Evolutionary conservation across 2,329 filamentous ascomycete species (phyloP), one percentile per base, ranked within the genome.

Genomic region (Colletotrichum endophyticum): DNA sequence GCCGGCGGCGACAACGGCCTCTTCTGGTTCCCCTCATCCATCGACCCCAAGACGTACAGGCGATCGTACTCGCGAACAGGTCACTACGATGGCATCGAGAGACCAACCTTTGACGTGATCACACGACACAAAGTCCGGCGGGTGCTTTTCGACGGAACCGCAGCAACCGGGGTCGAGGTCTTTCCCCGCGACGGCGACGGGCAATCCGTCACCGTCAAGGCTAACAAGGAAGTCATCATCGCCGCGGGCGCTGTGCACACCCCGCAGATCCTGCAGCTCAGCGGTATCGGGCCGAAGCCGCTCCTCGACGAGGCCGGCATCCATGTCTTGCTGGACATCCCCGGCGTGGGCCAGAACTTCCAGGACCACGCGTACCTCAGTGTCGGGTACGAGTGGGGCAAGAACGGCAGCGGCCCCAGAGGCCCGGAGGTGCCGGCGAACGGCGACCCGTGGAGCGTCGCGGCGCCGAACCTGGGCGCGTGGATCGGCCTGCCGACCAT

Each of bases 281-380:
- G 86, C 62, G 87, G 87, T 15, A 84, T 89, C 22, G 87, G 88
- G 0, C 81, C 84, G 6, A 79, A 80, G 6, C 79, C 80, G 2
- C 79, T 85, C 2, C 79, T 89, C 3, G 70, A 80, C 5, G 70
- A 79, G 5, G 81, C 85, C 8, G 82, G 81, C 0, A 86, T 89
- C 59, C 77, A 81, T 0, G 78, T 86, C 0, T 70, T 87, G 2
- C 81, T 85, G 32, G 83, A 89, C 72, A 80, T 87, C 3, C 85
- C 88, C 1, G 85, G 83, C 5, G 89, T 89, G 8, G 88, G 88
- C 16, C 81, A 84, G 56, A 86, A 86, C 77, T 81, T 85, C 57
- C 84, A 86, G 76, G 85, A 87, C 72, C 85, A 86, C 76, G 78
- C 78, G n/a, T 80, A 81, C 81, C 66, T 80, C 63, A 71, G 69